Evolutionary conservation across 176 grass and related monocot genomes (phyloP).

Genomic region (Raddia guianensis): DNA sequence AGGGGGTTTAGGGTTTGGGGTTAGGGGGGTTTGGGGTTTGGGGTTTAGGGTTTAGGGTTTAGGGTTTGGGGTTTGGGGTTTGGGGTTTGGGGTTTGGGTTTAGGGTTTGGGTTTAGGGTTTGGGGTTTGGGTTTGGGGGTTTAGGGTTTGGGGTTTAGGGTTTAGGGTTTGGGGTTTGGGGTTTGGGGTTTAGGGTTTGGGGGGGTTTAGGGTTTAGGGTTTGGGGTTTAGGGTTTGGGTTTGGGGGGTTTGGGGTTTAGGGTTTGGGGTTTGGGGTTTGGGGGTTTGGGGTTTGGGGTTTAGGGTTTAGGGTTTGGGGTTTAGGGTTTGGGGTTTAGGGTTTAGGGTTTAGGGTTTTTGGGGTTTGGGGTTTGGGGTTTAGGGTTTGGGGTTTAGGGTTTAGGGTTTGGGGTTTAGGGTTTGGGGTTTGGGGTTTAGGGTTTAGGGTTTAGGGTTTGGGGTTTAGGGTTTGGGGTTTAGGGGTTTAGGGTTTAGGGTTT

Average conservation of each 20-base stretch:
- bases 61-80: too few species aligned
- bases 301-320: neutral
- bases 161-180: neutral
- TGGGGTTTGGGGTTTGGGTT: neutral
- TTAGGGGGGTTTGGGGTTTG: too few species aligned
- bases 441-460: conserved; percentile 31
- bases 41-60: too few species aligned
- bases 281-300: neutral
- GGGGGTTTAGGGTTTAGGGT: conserved; percentile 12
- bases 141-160: neutral
- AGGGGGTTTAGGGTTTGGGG: too few species aligned
- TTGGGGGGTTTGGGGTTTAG: conserved; percentile 12
- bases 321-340: neutral
- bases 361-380: conserved; percentile 33
- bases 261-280: neutral
- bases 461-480: too few species aligned
- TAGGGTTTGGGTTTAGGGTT: conserved; percentile 1
- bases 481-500: too few species aligned
- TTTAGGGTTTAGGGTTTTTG: conserved; percentile 20
- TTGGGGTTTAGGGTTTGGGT: conserved; percentile 2
- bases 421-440: neutral
- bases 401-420: neutral
- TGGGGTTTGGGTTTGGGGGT: neutral
- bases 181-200: conserved; percentile 8
- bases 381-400: conserved; percentile 29